Evolutionary conservation across 495 filamentous ascomycete species (phyloP), one percentile per base, ranked within the genome.

Genomic region (Monascus purpureus): DNA sequence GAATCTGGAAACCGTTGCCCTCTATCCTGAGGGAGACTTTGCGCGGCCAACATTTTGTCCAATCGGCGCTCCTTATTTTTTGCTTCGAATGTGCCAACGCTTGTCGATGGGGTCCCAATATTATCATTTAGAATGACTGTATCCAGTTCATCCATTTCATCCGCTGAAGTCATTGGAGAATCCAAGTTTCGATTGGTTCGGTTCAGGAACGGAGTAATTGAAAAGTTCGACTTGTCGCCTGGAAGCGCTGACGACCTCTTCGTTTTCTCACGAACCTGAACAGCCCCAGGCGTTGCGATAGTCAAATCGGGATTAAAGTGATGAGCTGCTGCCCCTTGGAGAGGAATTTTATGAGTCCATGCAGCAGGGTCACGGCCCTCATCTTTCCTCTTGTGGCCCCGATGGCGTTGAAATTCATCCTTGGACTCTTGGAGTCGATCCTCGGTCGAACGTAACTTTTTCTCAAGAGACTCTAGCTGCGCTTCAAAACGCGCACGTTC

Each of bases 171-270:
- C 16, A 32, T 38, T 6, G 64, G 50, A 27, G 61, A 61, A 23
- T 67, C 65, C 24, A 55, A 53, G 6, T 57, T 51, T n/a, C 64
- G 55, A 25, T 68, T 61, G 5, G 78, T 82, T 32, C 81, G 77
- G 58, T 88, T 92, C 17, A 95, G 58, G 53, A 86, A 92, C 1
- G 87, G 87, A 1, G 87, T 95, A 39, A 95, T 86, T 8, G 84
- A 90, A 48, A 95, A 95, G 13, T 66, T 73, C 1, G 85, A 93
- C 51, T 93, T 93, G 40, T 92, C 84, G 15, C 80, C 84, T 20
- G 75, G 56, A 24, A 76, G 44, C 0, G 70, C 70, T 11, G 70
- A 63, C 16, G 65, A 58, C 28, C 59, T 56, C 27, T 58, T 59
- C 13, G 50, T 59, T 37, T 63, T 64, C 35, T 73, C 76, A 43